Conservation (phyloP, 2,329 filamentous ascomycete genomes). For the Fusarium begoniae region DNA sequence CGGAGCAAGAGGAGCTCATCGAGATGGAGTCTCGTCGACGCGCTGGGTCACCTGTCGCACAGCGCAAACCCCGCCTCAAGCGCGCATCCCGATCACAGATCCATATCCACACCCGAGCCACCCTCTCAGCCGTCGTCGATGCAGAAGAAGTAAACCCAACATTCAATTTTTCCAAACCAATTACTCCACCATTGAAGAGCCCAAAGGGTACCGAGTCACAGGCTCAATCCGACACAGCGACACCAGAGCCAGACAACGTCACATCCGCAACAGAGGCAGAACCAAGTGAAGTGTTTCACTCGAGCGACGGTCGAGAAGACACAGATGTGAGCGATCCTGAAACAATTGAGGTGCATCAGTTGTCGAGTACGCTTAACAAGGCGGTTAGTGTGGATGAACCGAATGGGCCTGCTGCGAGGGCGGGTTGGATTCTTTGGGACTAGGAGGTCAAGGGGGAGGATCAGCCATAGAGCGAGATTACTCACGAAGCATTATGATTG, state of each 20-base stretch:
- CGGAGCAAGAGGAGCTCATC: slow-evolving; percentile 55
- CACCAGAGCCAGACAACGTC: slow-evolving; percentile 6
- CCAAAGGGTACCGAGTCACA: neutral
- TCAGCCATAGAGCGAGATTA: neutral
- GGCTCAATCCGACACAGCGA: neutral
- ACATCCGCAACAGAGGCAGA: slow-evolving; percentile 35
- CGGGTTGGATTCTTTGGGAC: slow-evolving; percentile 40
- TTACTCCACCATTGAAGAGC: slow-evolving; percentile 35
- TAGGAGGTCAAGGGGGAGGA: neutral
- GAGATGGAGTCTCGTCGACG: slow-evolving; percentile 52
- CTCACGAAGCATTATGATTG: neutral
- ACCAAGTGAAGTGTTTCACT: slow-evolving; percentile 46
- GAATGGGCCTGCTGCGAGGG: slow-evolving; percentile 21
- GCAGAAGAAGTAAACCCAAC: slow-evolving; percentile 22
- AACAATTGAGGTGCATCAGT: slow-evolving; percentile 34
- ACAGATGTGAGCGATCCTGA: slow-evolving; percentile 49
- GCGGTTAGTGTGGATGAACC: neutral
- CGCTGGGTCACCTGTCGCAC: slow-evolving; percentile 39
- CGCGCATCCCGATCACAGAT: slow-evolving; percentile 52
- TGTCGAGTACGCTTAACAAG: slow-evolving; percentile 10
- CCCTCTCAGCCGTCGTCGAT: slow-evolving; percentile 21
- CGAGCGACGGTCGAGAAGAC: slow-evolving; percentile 46
- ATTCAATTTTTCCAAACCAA: slow-evolving; percentile 52
- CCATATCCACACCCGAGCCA: slow-evolving; percentile 42
- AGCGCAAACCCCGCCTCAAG: slow-evolving; percentile 55